Percentiles rank a stretch among this genome's conserved stretches.
These are phyloP conservation scores for Maudiozyma humilis DNA, from an alignment of 1,139 yeast genomes.

Conservation along the genomic window DNA sequence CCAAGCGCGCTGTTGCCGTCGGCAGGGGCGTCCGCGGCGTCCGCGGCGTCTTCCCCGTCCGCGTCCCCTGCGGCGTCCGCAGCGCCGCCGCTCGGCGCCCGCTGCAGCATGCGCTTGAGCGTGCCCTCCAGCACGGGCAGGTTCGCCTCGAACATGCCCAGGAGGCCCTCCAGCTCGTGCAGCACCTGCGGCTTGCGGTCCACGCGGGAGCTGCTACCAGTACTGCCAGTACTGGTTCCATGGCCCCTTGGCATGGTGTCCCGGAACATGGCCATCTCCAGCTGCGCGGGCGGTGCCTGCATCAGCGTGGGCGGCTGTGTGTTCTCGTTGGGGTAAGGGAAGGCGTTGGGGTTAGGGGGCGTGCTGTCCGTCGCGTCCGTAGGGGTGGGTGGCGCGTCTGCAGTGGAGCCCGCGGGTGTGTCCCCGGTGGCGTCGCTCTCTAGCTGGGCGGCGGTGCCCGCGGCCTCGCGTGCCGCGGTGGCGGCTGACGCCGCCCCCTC, in stretches of 20 bases:
- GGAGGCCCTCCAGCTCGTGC: constrained; percentile 23
- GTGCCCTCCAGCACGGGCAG: constrained; percentile 27
- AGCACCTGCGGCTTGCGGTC: constrained; percentile 29
- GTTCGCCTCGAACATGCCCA: constrained; percentile 27
- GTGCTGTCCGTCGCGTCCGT: not conserved
- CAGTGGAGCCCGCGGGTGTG: not conserved
- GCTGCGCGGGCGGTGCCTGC: constrained; percentile 24
- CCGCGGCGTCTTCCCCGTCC: not conserved
- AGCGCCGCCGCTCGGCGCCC: not conserved
- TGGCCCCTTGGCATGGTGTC: constrained; percentile 19
- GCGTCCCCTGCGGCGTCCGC: not conserved
- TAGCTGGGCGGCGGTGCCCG: not conserved
- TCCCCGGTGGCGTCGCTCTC: not conserved
- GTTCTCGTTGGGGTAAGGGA: not conserved
- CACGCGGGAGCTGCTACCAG: constrained; percentile 11
- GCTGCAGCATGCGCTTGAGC: constrained; percentile 19
- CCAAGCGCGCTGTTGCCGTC: too few relatives aligned
- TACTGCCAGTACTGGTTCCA: constrained; percentile 6
- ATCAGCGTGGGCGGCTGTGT: constrained; percentile 9
- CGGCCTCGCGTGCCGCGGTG: not conserved
- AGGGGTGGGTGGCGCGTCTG: not conserved
- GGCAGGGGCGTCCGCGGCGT: not conserved
- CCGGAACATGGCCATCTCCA: constrained; percentile 26
- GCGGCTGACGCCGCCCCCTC: too few relatives aligned
- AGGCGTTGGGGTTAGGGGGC: constrained; percentile 1